A percentile compares a stretch with the other conserved stretches of the same genome.
phyloP scores from a whole-genome alignment of 2,329 filamentous ascomycete genomes.

The Dendrostoma leiphaemia region DNA sequence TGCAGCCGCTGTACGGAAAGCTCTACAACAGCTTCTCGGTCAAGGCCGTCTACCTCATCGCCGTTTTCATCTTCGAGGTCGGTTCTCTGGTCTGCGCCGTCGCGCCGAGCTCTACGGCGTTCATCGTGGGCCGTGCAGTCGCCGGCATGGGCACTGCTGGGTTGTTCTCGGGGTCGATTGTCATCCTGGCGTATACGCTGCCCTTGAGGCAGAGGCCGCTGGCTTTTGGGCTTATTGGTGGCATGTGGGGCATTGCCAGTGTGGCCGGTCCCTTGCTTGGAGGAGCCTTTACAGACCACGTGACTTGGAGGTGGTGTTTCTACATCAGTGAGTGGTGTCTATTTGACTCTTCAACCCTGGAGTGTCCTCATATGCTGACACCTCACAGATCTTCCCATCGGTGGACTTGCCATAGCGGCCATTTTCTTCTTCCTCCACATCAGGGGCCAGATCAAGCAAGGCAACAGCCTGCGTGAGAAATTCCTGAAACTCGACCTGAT shows the following conservation, averaged over 20 bases:
- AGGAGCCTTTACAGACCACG: conserved; percentile 47
- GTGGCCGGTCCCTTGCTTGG: conserved; percentile 51
- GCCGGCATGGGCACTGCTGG: conserved; percentile 51
- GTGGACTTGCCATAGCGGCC: conserved; percentile 44
- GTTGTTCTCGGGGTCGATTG: conserved; percentile 48
- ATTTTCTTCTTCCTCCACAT: conserved; percentile 46
- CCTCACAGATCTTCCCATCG: conserved; percentile 36
- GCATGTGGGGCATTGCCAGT: conserved; percentile 51
- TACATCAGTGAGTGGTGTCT: conserved; percentile 31
- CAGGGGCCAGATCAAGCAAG: conserved; percentile 29
- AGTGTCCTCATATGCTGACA: too few species aligned
- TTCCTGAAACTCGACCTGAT: conserved; percentile 47
- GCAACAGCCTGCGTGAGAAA: conserved; percentile 32
- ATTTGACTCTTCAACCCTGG: too few species aligned
- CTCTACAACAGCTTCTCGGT: conserved; percentile 50
- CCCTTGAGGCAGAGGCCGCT: conserved; percentile 53
- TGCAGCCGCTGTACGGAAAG: conserved; percentile 49
- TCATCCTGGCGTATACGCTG: conserved; percentile 47
- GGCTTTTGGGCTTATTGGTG: conserved; percentile 53
- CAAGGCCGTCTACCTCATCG: conserved; percentile 43
- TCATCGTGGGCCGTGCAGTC: conserved; percentile 52
- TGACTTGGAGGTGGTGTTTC: conserved; percentile 54
- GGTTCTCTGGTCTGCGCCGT: conserved; percentile 38
- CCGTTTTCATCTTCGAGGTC: conserved; percentile 31
- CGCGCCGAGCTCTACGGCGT: conserved; percentile 43